Percentiles rank a stretch among this genome's conserved stretches.
Evolutionary conservation across 2,329 filamentous ascomycete species (phyloP).

Genomic region (Xylaria sp.): DNA sequence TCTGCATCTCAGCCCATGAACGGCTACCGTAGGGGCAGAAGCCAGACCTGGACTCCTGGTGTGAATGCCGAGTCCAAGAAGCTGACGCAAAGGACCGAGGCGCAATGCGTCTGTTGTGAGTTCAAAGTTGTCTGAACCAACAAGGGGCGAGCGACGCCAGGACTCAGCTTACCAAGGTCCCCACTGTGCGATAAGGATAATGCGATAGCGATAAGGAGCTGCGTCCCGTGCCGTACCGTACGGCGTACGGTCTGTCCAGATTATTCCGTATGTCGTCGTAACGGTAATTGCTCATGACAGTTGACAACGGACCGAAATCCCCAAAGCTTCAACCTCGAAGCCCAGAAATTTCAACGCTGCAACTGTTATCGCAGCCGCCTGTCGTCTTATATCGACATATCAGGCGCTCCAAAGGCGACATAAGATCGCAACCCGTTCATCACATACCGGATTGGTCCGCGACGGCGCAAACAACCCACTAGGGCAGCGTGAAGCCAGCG

Average conservation of each 20-base stretch:
- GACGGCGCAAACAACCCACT: not conserved
- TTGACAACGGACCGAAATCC: not conserved
- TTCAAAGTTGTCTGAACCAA: not conserved
- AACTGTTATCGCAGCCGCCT: not conserved
- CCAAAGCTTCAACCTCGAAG: not conserved
- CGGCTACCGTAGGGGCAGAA: slow-evolving; percentile 12
- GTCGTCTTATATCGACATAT: not conserved
- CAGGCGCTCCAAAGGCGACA: not conserved
- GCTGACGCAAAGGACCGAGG: slow-evolving; percentile 3
- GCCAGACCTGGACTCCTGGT: slow-evolving; percentile 1
- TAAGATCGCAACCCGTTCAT: not conserved
- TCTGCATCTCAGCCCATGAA: slow-evolving; percentile 32
- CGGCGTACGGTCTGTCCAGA: not conserved
- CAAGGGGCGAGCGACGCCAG: slow-evolving; percentile 12
- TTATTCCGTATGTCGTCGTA: too few species aligned
- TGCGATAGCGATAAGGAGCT: slow-evolving; percentile 7
- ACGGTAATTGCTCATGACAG: not conserved
- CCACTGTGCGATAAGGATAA: not conserved
- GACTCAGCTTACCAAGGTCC: not conserved
- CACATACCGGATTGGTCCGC: not conserved
- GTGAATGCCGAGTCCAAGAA: not conserved
- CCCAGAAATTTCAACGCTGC: not conserved
- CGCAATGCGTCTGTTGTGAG: slow-evolving; percentile 8
- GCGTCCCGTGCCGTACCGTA: not conserved
- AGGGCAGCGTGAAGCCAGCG: not conserved